A percentile compares a stretch with the other conserved stretches of the same genome.
These are phyloP conservation scores for Leptodermis oblonga DNA, from an alignment of 257 asterid genomes.

Conservation along the genomic window DNA sequence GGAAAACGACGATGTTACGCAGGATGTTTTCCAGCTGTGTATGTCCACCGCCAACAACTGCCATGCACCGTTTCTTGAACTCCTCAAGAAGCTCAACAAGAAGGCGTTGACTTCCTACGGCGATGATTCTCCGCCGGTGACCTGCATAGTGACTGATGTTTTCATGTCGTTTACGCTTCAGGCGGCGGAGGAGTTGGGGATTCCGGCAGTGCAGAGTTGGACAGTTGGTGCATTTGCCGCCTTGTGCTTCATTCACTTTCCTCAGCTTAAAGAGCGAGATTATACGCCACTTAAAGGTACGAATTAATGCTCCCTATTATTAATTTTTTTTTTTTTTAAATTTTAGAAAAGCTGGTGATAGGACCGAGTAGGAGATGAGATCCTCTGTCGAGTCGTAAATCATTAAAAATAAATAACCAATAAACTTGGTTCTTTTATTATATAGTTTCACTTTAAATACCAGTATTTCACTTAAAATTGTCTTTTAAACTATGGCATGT, in stretches of 20 bases:
- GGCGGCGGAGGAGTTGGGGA: conserved; percentile 9
- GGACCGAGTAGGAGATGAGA: no score
- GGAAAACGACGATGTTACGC: neutral
- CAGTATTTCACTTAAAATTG: no score
- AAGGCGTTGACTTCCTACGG: neutral
- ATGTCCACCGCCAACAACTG: neutral
- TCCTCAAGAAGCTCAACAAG: conserved; percentile 10
- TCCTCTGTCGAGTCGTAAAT: no score
- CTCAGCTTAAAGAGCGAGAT: conserved; percentile 15
- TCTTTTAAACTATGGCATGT: no score
- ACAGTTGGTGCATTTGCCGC: neutral
- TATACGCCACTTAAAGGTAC: conserved; percentile 16
- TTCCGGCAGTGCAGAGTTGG: conserved; percentile 14
- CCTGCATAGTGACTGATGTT: conserved; percentile 14
- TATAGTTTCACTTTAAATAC: no score
- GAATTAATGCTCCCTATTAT: no score
- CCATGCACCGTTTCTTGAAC: conserved; percentile 4
- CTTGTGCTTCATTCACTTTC: conserved; percentile 9
- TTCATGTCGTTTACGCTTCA: conserved; percentile 14
- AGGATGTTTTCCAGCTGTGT: conserved; percentile 5
- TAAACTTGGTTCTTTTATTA: no score
- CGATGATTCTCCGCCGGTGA: conserved; percentile 12
- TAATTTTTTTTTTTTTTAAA: no score
- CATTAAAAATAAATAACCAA: no score
- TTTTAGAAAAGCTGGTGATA: no score